phyloP scores from a whole-genome alignment of 1,284 basidiomycete genomes.

The Ustilago cynodontis region DNA sequence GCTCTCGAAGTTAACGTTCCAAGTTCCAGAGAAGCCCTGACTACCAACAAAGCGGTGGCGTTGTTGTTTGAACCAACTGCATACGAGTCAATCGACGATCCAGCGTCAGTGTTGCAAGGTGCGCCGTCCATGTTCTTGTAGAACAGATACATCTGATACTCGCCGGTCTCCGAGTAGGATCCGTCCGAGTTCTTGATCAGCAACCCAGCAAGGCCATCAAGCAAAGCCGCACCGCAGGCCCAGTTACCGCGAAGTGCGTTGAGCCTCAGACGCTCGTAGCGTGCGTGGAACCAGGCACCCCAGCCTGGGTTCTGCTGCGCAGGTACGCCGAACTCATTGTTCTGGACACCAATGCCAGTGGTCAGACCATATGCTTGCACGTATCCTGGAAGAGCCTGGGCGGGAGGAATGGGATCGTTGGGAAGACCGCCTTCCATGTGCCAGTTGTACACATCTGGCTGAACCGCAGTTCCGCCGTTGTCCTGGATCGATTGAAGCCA shows the following conservation, averaged over 20 bases:
- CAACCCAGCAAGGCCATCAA: conserved; percentile 18
- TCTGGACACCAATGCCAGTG: conserved; percentile 16
- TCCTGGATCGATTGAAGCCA: conserved; percentile 7
- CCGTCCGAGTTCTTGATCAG: conserved; percentile 12
- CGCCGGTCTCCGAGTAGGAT: conserved; percentile 8
- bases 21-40: conserved; percentile 9
- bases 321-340: conserved; percentile 24
- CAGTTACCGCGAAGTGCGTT: conserved; percentile 21
- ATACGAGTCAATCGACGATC: conserved; percentile 14
- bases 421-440: conserved; percentile 13
- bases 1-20: conserved; percentile 1
- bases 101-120: conserved; percentile 9
- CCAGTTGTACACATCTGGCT: conserved; percentile 27
- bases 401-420: conserved; percentile 20
- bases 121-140: conserved; percentile 5
- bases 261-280: conserved; percentile 20
- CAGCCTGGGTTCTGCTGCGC: conserved; percentile 18
- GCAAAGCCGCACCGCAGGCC: conserved; percentile 3
- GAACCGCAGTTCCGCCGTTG: conserved; percentile 4
- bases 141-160: conserved; percentile 9
- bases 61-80: neutral
- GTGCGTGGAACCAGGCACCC: conserved; percentile 12
- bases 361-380: conserved; percentile 12
- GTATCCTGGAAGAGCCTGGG: neutral
- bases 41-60: conserved; percentile 17